Evolutionary conservation across 768 basidiomycete species (phyloP), one percentile per base, ranked within the genome.

Genomic region (Phanerochaete carnosa): DNA sequence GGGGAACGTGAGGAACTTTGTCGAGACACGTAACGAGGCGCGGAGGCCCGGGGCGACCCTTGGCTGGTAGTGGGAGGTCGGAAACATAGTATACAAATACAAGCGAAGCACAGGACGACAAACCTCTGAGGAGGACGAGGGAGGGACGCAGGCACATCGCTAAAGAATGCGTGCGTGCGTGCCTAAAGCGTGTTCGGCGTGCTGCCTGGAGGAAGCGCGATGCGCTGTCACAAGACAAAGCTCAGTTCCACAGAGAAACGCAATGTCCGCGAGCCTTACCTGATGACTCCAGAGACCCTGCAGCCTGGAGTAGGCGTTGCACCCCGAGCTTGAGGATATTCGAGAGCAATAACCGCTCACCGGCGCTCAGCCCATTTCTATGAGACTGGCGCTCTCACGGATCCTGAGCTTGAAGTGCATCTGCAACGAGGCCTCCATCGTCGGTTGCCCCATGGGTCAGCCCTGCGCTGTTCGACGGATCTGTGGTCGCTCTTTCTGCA

Each of bases 61-160:
- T 13, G 52, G 53, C 29, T 56, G 60, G 33, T 49, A 49, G 43
- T 56, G 45, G 8, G 29, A 6, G 6, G 45, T 37, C 32, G 60
- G 49, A 56, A 49, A 22, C 60, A 61, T 61, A 9, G 26, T 32
- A 23, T 13, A 26, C n/a, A n/a, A 47, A 29, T 50, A 43, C 47
- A 22, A 49, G 26, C 43, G 29, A 55, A 22, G 35, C 46, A 57
- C 30, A 22, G 35, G 11, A 12, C 45, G 43, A 56, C 45, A 37
- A 51, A 61, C 60, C 60, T 61, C 35, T 55, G 59, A 22, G 39
- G 59, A 55, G 59, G 4, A 35, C 54, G 23, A 16, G 15, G 33
- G 32, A n/a, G 25, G 43, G 30, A 23, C 16, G 50, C 52, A 16
- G 52, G 25, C 19, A n/a, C 19, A 25, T 16, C 45, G 51, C 37